phyloP scores from a whole-genome alignment of 1,284 basidiomycete genomes.

The Trichosporon sp. region DNA sequence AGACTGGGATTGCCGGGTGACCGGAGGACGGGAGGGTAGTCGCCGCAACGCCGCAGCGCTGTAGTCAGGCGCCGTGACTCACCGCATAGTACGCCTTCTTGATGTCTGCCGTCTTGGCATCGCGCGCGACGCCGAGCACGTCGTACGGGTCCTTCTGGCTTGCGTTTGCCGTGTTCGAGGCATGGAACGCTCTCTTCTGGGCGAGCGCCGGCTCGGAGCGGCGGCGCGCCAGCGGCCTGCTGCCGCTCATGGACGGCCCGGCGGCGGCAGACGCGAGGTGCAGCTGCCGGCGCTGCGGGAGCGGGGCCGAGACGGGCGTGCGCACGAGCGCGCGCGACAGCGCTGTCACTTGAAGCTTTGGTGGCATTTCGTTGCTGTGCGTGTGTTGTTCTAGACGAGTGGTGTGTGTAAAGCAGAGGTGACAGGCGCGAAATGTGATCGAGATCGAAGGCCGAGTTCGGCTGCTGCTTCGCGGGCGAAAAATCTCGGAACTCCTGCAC shows the following conservation, averaged over 20 bases:
- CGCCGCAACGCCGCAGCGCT: neutral
- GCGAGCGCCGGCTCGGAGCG: neutral
- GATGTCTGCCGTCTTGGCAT: constrained; percentile 81
- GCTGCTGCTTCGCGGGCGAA: neutral
- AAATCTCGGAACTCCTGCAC: neutral
- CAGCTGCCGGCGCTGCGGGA: neutral
- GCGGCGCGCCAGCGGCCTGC: neutral
- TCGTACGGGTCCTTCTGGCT: constrained; percentile 83
- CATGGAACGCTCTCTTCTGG: constrained; percentile 67
- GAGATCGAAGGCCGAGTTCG: neutral
- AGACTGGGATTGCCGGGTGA: too few relatives aligned
- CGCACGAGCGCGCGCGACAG: neutral
- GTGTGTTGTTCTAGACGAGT: neutral
- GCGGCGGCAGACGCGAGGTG: neutral
- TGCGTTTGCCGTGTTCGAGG: constrained; percentile 57
- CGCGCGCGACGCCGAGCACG: constrained; percentile 79
- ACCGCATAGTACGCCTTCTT: constrained; percentile 96
- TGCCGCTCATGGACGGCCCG: neutral
- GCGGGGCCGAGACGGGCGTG: neutral
- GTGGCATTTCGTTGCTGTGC: neutral
- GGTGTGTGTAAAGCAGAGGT: neutral
- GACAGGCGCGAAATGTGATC: neutral
- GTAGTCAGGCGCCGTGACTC: constrained; percentile 34
- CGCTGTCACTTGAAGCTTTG: neutral
- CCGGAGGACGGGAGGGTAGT: neutral